These are phyloP conservation scores for Dipteronia dyeriana DNA, from an alignment of 345 rosid genomes.

Conservation along the genomic window DNA sequence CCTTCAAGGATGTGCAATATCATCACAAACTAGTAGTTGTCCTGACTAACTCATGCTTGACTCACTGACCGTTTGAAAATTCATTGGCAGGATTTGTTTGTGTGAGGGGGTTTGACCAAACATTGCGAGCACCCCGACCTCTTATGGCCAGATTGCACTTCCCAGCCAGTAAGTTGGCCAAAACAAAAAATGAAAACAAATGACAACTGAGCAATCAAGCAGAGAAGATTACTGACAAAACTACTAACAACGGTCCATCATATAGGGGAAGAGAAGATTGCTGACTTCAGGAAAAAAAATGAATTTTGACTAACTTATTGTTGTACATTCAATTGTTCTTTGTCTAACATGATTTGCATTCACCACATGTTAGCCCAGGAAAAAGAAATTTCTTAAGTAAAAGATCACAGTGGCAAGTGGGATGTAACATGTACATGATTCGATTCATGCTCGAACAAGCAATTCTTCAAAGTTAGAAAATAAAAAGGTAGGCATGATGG, in stretches of 20 bases:
- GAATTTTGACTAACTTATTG: constrained; percentile 32
- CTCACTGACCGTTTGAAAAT: constrained; percentile 7
- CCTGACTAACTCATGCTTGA: constrained; percentile 7
- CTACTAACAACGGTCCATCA: constrained; percentile 20
- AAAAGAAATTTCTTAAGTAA: constrained; percentile 13
- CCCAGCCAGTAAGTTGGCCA: constrained; percentile 55
- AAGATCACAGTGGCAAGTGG: constrained; percentile 3
- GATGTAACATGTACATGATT: constrained; percentile 23
- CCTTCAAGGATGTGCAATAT: background rate
- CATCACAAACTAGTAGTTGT: background rate
- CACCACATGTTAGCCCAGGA: constrained; percentile 18
- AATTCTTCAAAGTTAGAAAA: constrained; percentile 31
- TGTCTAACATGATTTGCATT: constrained; percentile 30
- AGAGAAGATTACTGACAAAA: constrained; percentile 20
- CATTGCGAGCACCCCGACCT: constrained; percentile 81
- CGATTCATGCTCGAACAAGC: constrained; percentile 51
- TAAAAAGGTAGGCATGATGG: background rate
- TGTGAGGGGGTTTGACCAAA: constrained; percentile 83
- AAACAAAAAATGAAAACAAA: constrained; percentile 28
- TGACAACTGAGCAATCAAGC: constrained; percentile 16
- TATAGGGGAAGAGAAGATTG: constrained; percentile 21
- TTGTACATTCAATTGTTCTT: constrained; percentile 39
- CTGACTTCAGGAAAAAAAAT: constrained; percentile 25
- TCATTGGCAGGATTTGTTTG: constrained; percentile 76
- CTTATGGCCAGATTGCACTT: constrained; percentile 75